phyloP scores from a whole-genome alignment of 2,329 filamentous ascomycete species.

The Thelonectria blattea region DNA sequence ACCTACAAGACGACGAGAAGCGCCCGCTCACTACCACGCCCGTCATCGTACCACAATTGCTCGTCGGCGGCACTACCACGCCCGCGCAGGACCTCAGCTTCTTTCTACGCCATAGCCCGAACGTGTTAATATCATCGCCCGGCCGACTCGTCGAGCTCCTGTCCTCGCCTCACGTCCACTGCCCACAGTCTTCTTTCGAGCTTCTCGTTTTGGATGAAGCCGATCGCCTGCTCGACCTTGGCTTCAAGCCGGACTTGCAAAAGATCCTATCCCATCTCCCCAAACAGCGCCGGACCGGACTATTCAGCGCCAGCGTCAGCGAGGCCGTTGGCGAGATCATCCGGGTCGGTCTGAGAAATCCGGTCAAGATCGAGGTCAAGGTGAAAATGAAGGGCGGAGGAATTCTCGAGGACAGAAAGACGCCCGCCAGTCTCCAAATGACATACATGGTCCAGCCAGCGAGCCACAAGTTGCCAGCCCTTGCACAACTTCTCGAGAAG shows the following conservation, averaged over 20 bases:
- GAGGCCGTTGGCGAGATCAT: constrained; percentile 95
- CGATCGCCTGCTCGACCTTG: constrained; percentile 88
- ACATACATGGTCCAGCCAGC: constrained; percentile 79
- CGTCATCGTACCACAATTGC: constrained; percentile 81
- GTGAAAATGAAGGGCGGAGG: constrained; percentile 77
- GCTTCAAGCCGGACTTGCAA: constrained; percentile 90
- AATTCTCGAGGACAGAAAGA: constrained; percentile 78
- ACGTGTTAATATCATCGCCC: constrained; percentile 88
- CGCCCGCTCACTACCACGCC: constrained; percentile 53
- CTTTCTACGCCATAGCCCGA: constrained; percentile 85
- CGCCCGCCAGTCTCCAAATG: constrained; percentile 92
- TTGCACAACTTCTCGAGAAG: constrained; percentile 72
- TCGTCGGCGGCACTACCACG: constrained; percentile 80
- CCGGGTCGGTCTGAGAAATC: constrained; percentile 88
- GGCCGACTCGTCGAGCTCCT: constrained; percentile 88
- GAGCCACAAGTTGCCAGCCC: constrained; percentile 78
- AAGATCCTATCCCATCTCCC: constrained; percentile 83
- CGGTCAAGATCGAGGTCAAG: constrained; percentile 92
- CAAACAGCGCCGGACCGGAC: constrained; percentile 89
- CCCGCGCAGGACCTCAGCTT: constrained; percentile 85
- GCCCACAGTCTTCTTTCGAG: constrained; percentile 88
- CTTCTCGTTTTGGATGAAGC: constrained; percentile 93
- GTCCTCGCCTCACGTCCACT: constrained; percentile 84
- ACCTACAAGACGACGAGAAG: constrained; percentile 62
- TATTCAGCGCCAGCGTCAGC: constrained; percentile 95